Conservation (phyloP, 306 rosid genomes). For the Gynostemma pentaphyllum region DNA sequence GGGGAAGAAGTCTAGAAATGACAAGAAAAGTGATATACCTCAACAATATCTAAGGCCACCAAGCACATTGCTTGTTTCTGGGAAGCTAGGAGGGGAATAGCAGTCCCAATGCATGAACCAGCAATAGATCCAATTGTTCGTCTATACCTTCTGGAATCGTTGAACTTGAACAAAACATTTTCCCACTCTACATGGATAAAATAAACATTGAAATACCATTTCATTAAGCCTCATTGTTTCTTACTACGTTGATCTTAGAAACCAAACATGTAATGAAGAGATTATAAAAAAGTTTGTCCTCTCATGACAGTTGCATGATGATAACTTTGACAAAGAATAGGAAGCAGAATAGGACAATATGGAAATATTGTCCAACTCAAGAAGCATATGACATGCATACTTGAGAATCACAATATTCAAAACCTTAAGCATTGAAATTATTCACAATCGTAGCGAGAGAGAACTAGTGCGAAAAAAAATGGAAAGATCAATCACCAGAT, state of each 20-base stretch:
- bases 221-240: not conserved
- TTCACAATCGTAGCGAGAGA: no score
- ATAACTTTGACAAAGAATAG: not conserved
- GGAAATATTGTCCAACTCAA: not conserved
- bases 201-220: constrained; percentile 4
- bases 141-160: constrained; percentile 76
- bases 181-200: constrained; percentile 61
- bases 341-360: not conserved
- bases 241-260: not conserved
- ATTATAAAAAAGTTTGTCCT: not conserved
- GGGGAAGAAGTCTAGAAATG: not conserved
- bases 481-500: constrained; percentile 24
- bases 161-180: constrained; percentile 50
- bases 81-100: constrained; percentile 72
- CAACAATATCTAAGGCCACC: constrained; percentile 67
- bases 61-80: constrained; percentile 54
- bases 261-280: not conserved
- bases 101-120: constrained; percentile 65
- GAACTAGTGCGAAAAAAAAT: no score
- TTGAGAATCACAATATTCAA: not conserved
- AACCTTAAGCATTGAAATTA: no score
- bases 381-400: not conserved
- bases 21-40: constrained; percentile 39
- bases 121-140: constrained; percentile 72
- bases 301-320: not conserved